Conservation (phyloP, 768 basidiomycete species). For the Hirschioporus abietinus region DNA sequence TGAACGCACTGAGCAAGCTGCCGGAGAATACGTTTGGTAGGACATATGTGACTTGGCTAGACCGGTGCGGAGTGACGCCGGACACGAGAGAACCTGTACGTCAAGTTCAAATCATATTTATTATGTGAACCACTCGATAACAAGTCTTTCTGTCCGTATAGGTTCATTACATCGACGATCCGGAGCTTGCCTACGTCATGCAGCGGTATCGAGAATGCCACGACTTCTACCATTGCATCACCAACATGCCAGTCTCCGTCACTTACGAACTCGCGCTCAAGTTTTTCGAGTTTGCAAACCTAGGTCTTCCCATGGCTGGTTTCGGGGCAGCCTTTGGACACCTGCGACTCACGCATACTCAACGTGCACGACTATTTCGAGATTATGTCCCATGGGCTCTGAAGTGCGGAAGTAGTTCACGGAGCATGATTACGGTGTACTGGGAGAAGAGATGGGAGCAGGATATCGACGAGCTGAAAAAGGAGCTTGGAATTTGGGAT, state of each 20-base stretch:
- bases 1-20: constrained; percentile 57
- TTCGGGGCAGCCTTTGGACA: constrained; percentile 79
- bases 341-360: constrained; percentile 49
- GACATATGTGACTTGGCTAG: constrained; percentile 87
- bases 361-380: constrained; percentile 49
- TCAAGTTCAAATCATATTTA: constrained; percentile 6
- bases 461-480: constrained; percentile 75
- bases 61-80: constrained; percentile 82
- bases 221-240: constrained; percentile 94
- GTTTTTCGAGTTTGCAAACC: constrained; percentile 89
- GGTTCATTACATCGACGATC: constrained; percentile 94
- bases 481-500: constrained; percentile 80
- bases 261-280: constrained; percentile 92
- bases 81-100: constrained; percentile 89
- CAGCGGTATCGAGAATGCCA: constrained; percentile 97
- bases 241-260: constrained; percentile 83
- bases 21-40: constrained; percentile 81
- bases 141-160: constrained; percentile 23
- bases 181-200: constrained; percentile 96
- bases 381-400: constrained; percentile 95
- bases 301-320: constrained; percentile 83
- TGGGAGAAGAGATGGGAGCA: constrained; percentile 96
- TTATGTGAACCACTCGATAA: not conserved
- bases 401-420: constrained; percentile 68
- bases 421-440: constrained; percentile 82